Base-by-base conservation (phyloP, 495 filamentous ascomycete genomes). In the Elaphomyces granulatus region DNA sequence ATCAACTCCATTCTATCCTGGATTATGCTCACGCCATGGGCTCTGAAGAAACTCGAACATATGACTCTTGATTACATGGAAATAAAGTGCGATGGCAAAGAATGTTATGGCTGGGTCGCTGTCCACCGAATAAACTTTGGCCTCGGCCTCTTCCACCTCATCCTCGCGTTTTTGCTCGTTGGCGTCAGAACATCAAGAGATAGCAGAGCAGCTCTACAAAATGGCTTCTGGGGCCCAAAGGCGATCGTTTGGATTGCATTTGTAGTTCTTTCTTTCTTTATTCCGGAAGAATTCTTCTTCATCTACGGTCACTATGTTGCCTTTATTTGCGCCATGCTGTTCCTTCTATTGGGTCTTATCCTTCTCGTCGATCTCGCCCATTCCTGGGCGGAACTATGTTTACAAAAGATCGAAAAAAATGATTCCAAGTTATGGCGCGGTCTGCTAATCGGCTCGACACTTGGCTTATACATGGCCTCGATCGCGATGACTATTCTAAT, bases 21-120 rank as follows among this genome's bases (percentile, higher is more conserved):
- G 90, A 82, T 98, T 23, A 93, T 96, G 87, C 87, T 96, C 70
- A 96, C 90, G 7, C 85, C 86, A 44, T 98, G 92, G 90, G 90
- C 90, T 12, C 79, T 95, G 57, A 87, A 94, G 51, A 95, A 95
- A 53, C 67, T 98, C 8, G 78, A 94, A 54, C 74, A 88, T 46
- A 59, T 96, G 35, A 88, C 86, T 20, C 67, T 98, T 36, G 86
- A 96, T 61, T 95, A 95, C 54, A 86, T 98, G 62, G 81, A 81
- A 49, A 90, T 98, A 49, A 77, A 72, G 48, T 98, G 90, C 54
- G 77, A 82, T 28, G 85, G 84, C 15, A 87, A 92, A 45, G 72
- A 87, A 50, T 98, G 90, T 59, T 80, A 90, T 52, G 90, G 90
- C 33, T 98, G 87, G 73, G 79, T 94, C 19, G 90, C 90, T 8